Base-by-base conservation (phyloP, 495 filamentous ascomycete species). In the Tetracladium setigerum region DNA sequence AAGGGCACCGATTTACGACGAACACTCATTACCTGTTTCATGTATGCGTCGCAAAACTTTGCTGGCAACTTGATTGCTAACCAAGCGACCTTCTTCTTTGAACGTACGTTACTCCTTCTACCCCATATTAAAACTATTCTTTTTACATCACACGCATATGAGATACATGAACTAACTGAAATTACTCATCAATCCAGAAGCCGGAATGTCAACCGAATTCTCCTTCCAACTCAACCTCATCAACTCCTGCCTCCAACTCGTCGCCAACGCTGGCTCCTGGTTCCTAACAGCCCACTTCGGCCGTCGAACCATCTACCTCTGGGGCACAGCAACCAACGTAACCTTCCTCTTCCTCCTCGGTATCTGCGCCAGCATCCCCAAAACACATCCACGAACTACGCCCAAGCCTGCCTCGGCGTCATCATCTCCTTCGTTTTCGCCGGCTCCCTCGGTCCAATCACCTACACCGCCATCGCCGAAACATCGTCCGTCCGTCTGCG, bases 41-140 rank as follows among this genome's bases (percentile, higher is more conserved):
- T 79, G 46, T 90, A 84, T 83, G 83, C 81, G 5, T 86, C 88
- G 46, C 86, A 90, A 60, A 86, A 84, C 41, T 63, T 89, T 1
- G 78, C 76, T 52, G 86, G 86, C n/a, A n/a, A n/a, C n/a, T n/a
- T n/a, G n/a, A n/a, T n/a, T n/a, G n/a, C n/a, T n/a, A n/a, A n/a
- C n/a, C n/a, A n/a, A n/a, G n/a, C n/a, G n/a, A n/a, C n/a, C n/a
- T n/a, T n/a, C n/a, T n/a, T n/a, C n/a, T n/a, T n/a, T n/a, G n/a
- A n/a, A n/a, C n/a, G n/a, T n/a, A n/a, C n/a, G n/a, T n/a, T n/a
- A n/a, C n/a, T n/a, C n/a, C n/a, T n/a, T n/a, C n/a, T n/a, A n/a
- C n/a, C n/a, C n/a, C n/a, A n/a, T n/a, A n/a, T n/a, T n/a, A n/a
- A n/a, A n/a, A n/a, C n/a, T n/a, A n/a, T n/a, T n/a, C n/a, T n/a